These are phyloP conservation scores for Euryodendron excelsum DNA, from an alignment of 148 eudicot genomes.

Conservation along the genomic window DNA sequence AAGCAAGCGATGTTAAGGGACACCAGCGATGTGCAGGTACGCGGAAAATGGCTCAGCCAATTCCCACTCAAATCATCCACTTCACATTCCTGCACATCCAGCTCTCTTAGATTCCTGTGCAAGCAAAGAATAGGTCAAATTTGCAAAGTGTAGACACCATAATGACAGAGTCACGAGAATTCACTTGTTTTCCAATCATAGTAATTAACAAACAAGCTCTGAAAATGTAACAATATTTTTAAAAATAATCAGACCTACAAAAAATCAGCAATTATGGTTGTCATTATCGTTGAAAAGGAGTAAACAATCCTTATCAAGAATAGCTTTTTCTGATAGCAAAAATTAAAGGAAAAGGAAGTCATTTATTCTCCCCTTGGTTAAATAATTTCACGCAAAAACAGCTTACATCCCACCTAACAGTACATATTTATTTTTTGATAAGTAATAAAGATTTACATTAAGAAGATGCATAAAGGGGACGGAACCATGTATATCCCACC, in stretches of 20 bases:
- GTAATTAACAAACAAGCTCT: not conserved
- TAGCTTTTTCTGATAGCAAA: not conserved
- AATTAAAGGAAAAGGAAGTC: not conserved
- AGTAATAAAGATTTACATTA: too few relatives aligned
- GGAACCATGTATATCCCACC: too few relatives aligned
- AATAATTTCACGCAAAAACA: not conserved
- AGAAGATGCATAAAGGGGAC: too few relatives aligned
- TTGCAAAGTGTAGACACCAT: not conserved
- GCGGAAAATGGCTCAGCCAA: slow-evolving; percentile 92
- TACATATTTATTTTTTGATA: too few relatives aligned
- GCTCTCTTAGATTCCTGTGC: slow-evolving; percentile 68
- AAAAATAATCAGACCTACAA: too few relatives aligned
- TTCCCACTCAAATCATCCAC: slow-evolving; percentile 89
- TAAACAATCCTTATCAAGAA: not conserved
- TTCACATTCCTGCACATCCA: slow-evolving; percentile 87
- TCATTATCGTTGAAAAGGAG: too few relatives aligned
- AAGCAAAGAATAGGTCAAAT: not conserved
- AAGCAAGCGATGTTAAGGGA: slow-evolving; percentile 88
- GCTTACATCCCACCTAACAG: too few relatives aligned
- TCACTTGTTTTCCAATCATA: not conserved
- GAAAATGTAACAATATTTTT: not conserved
- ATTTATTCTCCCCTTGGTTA: not conserved
- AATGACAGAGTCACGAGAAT: not conserved
- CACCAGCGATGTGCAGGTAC: slow-evolving; percentile 64
- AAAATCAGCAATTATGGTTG: too few relatives aligned